A percentile compares a stretch with the other conserved stretches of the same genome.
These are phyloP conservation scores for Beta corolliflora DNA, from an alignment of 179 eudicot genomes.

Conservation along the genomic window DNA sequence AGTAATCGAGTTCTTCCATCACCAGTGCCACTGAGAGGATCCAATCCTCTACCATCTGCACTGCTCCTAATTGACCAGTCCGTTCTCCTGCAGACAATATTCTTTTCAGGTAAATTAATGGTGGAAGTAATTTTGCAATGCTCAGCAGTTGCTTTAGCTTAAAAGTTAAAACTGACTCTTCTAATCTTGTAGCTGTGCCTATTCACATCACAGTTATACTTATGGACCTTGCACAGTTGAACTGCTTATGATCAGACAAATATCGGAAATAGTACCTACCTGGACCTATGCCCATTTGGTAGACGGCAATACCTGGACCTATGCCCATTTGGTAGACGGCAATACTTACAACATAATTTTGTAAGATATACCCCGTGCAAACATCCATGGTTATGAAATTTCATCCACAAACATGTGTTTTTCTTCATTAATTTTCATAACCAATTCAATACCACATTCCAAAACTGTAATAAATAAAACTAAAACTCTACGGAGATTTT, in stretches of 20 bases:
- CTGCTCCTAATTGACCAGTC: conserved; percentile 64
- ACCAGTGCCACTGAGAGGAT: conserved; percentile 44
- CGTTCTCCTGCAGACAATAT: conserved; percentile 42
- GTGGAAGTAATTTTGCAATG: neutral
- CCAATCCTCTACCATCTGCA: conserved; percentile 52
- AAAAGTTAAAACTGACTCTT: neutral
- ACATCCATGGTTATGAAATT: too few relatives aligned
- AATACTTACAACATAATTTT: too few relatives aligned
- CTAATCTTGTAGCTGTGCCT: neutral
- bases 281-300: neutral
- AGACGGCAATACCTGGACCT: neutral
- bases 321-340: neutral
- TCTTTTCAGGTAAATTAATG: conserved; percentile 4
- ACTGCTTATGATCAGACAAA: neutral
- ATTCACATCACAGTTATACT: too few relatives aligned
- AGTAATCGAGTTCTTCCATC: conserved; percentile 70
- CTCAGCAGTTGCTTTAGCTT: neutral
- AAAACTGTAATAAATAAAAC: too few relatives aligned
- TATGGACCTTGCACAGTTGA: neutral
- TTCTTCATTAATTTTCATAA: too few relatives aligned
- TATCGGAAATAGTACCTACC: neutral
- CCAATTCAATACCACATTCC: too few relatives aligned
- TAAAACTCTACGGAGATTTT: too few relatives aligned
- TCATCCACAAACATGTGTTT: too few relatives aligned
- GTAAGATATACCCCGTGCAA: too few relatives aligned